Conservation (phyloP, 2,329 filamentous ascomycete genomes). For the Fusarium neocosmosporiellum region DNA sequence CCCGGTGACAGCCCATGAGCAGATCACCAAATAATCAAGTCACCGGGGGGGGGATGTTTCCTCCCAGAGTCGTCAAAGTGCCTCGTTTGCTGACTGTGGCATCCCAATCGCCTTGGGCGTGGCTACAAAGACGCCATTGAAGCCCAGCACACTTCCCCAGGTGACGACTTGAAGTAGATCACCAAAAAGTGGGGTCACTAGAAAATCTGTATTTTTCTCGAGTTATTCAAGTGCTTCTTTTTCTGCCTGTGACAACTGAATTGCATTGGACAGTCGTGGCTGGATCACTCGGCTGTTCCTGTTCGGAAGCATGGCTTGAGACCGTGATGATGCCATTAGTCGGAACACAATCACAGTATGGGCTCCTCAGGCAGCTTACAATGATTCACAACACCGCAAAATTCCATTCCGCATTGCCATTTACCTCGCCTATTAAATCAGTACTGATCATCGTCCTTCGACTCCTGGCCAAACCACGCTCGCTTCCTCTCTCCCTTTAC, state of each 20-base stretch:
- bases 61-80: background rate
- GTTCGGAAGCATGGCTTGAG: background rate
- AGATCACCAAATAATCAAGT: background rate
- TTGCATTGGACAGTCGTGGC: background rate
- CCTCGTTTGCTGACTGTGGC: background rate
- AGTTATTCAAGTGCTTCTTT: fast-evolving
- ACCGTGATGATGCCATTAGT: background rate
- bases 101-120: background rate
- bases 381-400: background rate
- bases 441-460: background rate
- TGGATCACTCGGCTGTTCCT: background rate
- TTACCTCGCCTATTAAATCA: background rate
- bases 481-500: background rate
- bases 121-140: background rate
- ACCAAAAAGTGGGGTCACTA: background rate
- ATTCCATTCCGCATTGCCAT: background rate
- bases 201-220: background rate
- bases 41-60: no score
- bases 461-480: background rate
- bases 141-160: no score
- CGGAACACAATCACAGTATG: background rate
- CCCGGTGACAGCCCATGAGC: background rate
- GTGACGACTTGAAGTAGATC: background rate
- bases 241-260: background rate
- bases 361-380: background rate